These are phyloP conservation scores for Heterobasidion parviporum DNA, from an alignment of 1,284 basidiomycete species.

Conservation along the genomic window DNA sequence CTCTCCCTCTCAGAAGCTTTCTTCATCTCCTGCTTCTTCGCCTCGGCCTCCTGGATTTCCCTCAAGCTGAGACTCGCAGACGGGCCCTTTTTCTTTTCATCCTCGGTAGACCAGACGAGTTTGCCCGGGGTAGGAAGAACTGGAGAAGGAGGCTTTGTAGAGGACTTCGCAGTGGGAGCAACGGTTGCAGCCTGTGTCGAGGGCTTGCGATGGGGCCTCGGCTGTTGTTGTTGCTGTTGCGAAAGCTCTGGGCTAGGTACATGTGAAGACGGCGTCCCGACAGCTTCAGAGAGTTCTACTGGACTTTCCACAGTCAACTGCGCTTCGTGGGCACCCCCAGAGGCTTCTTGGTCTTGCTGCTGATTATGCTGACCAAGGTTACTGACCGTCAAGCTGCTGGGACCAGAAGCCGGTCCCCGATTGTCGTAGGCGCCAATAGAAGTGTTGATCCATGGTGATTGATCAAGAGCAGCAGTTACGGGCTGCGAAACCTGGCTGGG, in stretches of 20 bases:
- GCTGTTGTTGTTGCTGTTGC: background rate
- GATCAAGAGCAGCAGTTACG: slow-evolving; percentile 22
- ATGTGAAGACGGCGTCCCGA: slow-evolving; percentile 4
- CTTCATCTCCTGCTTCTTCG: slow-evolving; percentile 70
- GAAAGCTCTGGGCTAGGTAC: background rate
- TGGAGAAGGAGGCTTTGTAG: slow-evolving; percentile 10
- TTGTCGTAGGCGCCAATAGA: slow-evolving; percentile 33
- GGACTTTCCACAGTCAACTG: slow-evolving; percentile 5
- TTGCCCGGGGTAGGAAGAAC: slow-evolving; percentile 11
- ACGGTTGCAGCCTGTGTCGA: background rate
- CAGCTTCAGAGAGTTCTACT: slow-evolving; percentile 4
- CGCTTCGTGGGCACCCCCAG: background rate
- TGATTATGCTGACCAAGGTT: slow-evolving; percentile 55
- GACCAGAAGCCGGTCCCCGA: slow-evolving; percentile 37
- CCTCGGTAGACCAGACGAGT: slow-evolving; percentile 51
- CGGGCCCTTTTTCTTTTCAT: slow-evolving; percentile 48
- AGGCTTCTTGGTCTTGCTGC: slow-evolving; percentile 26
- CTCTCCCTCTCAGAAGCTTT: slow-evolving; percentile 61
- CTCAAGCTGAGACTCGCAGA: slow-evolving; percentile 60
- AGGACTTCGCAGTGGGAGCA: slow-evolving; percentile 10
- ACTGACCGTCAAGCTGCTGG: slow-evolving; percentile 43
- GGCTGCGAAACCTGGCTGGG: slow-evolving; percentile 10
- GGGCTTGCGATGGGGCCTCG: background rate
- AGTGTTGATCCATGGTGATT: slow-evolving; percentile 44
- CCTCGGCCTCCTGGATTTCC: slow-evolving; percentile 94